Percentiles rank a stretch among this genome's conserved stretches.
phyloP scores from a whole-genome alignment of 345 rosid genomes.

The Arabidopsis thaliana region DNA sequence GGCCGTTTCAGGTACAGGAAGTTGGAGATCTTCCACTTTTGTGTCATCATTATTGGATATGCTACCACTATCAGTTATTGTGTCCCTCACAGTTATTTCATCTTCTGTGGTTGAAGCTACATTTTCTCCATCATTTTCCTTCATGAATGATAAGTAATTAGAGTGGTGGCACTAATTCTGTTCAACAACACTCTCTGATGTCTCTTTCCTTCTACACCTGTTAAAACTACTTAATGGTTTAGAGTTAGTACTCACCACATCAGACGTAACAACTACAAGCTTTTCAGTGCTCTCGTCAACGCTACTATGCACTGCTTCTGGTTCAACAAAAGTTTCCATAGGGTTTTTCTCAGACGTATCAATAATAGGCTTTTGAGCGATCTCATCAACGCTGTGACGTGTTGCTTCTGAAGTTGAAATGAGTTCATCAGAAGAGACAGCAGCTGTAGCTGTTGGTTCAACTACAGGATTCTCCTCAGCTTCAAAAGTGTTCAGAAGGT shows the following conservation, averaged over 20 bases:
- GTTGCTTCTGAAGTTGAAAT: slow-evolving; percentile 38
- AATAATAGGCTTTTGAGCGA: slow-evolving; percentile 14
- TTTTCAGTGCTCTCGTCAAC: slow-evolving; percentile 29
- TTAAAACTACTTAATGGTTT: slow-evolving; percentile 19
- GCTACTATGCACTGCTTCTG: slow-evolving; percentile 29
- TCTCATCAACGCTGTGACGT: slow-evolving; percentile 27
- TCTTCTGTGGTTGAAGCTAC: slow-evolving; percentile 38
- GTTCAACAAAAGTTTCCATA: slow-evolving; percentile 6
- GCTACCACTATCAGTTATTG: slow-evolving; percentile 31
- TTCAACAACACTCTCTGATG: slow-evolving; percentile 16
- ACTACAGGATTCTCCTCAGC: slow-evolving; percentile 27
- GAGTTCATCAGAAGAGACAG: slow-evolving; percentile 34
- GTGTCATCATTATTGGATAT: slow-evolving; percentile 20
- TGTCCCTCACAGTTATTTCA: slow-evolving; percentile 19
- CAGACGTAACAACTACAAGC: slow-evolving; percentile 29
- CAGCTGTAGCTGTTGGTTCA: slow-evolving; percentile 36
- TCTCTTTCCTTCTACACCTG: slow-evolving; percentile 20
- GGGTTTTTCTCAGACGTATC: slow-evolving; percentile 32
- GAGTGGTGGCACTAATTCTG: slow-evolving; percentile 5
- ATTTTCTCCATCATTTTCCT: slow-evolving; percentile 34
- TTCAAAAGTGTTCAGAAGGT: slow-evolving; percentile 19
- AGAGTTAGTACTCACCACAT: slow-evolving; percentile 43
- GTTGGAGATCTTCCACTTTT: slow-evolving; percentile 25
- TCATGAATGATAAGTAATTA: slow-evolving; percentile 33
- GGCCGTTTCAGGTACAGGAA: slow-evolving; percentile 10